Conservation (phyloP, 441 rosid species). For the Biscutella laevigata region DNA sequence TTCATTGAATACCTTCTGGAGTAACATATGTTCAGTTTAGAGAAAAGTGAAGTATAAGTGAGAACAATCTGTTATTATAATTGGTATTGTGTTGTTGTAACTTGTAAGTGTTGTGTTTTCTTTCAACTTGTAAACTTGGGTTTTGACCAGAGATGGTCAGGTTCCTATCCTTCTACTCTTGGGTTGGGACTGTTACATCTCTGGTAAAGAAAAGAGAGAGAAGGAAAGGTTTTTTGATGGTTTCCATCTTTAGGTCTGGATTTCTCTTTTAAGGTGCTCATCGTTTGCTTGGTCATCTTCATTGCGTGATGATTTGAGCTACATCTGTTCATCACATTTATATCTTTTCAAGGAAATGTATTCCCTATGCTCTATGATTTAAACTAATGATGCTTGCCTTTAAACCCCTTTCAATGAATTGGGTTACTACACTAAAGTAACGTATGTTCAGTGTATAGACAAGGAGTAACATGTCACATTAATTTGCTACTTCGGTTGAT, state of each 20-base stretch:
- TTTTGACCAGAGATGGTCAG: conserved; percentile 20
- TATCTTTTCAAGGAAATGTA: background rate
- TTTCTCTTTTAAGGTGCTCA: conserved; percentile 29
- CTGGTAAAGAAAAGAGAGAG: conserved; percentile 19
- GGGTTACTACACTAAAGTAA: too few relatives aligned
- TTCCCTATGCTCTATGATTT: background rate
- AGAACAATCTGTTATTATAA: background rate
- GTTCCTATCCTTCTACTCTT: conserved; percentile 1
- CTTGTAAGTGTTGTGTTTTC: conserved; percentile 8
- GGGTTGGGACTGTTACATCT: conserved; percentile 22
- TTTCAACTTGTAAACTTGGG: background rate
- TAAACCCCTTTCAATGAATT: conserved; percentile 12
- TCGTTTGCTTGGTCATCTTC: conserved; percentile 41
- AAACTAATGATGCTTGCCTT: background rate
- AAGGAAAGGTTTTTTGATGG: conserved; percentile 16
- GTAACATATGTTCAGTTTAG: background rate
- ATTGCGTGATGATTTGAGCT: conserved; percentile 37
- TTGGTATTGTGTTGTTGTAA: background rate
- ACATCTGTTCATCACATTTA: conserved; percentile 44
- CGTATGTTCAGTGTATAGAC: background rate
- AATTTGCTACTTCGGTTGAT: too few relatives aligned
- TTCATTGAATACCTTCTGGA: too few relatives aligned
- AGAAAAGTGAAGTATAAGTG: background rate
- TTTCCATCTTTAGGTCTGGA: conserved; percentile 14
- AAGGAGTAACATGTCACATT: too few relatives aligned